Base-by-base conservation (phyloP, 257 asterid species). In the Solanum arcanum region DNA sequence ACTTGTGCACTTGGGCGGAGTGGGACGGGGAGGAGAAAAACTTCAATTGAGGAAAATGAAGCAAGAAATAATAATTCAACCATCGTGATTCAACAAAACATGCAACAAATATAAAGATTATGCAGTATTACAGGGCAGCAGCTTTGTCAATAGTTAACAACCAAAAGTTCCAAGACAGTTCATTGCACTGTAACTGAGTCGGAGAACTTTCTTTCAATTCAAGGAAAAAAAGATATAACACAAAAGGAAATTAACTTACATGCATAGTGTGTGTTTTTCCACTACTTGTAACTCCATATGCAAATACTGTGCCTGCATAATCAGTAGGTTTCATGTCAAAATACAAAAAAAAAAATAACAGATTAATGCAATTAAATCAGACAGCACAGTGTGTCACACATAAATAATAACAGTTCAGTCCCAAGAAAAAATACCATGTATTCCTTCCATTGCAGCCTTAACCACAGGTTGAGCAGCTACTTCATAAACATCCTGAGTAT, bases 261-360 rank as follows among this genome's bases (percentile, higher is more conserved):
- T 97, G 99, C 99, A 97, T 97, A 60, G 99, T 97, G 91, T 97
- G 98, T 29, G 99, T 97, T 94, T 97, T 97, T 89, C 99, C 99
- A 91, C 99, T 97, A 89, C 99, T 97, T 82, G 99, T 97, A 88
- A 97, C 99, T 89, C 99, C 99, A 91, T 97, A 97, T 88, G 99
- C 99, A 95, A 97, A 97, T 73, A 97, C 99, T 83, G 99, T 97
- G 86, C 99, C 99, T 97, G 95, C 92, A 93, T 31, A 42, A 91
- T 86, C 82, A 87, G 89, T 86, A 85, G 49, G 62, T 27, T 68
- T 86, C 74, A 49, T 52, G 33, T 52, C 81, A 41, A 86, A 69
- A 86, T 21, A 86, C 37, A 21, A 52, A 86, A 33, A 52, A 86
- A 86, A 33, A 52, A 86, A 41, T 1, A 86, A 73, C n/a, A 74